Evolutionary conservation across 2,329 filamentous ascomycete species (phyloP).

Genomic region (Paracamarosporium sp.): DNA sequence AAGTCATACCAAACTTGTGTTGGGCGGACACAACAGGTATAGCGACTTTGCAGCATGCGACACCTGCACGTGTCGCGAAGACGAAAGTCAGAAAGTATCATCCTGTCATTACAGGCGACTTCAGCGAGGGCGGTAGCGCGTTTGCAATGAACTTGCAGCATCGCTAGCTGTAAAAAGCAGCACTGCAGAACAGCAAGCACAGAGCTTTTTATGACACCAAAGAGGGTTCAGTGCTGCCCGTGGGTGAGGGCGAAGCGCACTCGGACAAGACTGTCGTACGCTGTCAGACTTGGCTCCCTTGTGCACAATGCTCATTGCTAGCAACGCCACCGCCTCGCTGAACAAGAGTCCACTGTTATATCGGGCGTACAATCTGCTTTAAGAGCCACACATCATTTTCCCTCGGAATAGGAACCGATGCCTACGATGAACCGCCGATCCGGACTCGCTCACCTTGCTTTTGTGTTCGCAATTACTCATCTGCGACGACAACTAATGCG

Average conservation of each 20-base stretch:
- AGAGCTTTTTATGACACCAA: constrained; percentile 7
- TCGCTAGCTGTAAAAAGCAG: constrained; percentile 7
- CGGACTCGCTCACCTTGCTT: constrained; percentile 36
- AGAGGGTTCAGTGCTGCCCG: constrained; percentile 4
- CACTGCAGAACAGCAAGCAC: constrained; percentile 21
- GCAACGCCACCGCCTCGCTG: constrained; percentile 16
- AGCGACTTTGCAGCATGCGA: constrained; percentile 40
- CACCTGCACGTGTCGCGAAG: constrained; percentile 30
- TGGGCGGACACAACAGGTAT: constrained; percentile 39
- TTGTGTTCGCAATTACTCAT: constrained; percentile 34
- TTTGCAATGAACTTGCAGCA: constrained; percentile 13
- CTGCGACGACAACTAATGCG: constrained; percentile 67
- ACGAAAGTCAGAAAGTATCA: constrained; percentile 33
- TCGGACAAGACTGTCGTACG: not conserved
- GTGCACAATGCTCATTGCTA: constrained; percentile 11
- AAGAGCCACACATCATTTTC: constrained; percentile 26
- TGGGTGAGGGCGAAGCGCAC: constrained; percentile 10
- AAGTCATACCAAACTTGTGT: constrained; percentile 37
- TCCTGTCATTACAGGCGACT: constrained; percentile 18
- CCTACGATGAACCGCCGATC: constrained; percentile 19
- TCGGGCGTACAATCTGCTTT: constrained; percentile 31
- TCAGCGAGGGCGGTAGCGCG: constrained; percentile 24
- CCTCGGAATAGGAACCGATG: constrained; percentile 30
- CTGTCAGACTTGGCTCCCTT: constrained; percentile 6
- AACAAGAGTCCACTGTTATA: constrained; percentile 22